Base-by-base conservation (phyloP, 495 filamentous ascomycete species). In the Penicillium waksmanii region DNA sequence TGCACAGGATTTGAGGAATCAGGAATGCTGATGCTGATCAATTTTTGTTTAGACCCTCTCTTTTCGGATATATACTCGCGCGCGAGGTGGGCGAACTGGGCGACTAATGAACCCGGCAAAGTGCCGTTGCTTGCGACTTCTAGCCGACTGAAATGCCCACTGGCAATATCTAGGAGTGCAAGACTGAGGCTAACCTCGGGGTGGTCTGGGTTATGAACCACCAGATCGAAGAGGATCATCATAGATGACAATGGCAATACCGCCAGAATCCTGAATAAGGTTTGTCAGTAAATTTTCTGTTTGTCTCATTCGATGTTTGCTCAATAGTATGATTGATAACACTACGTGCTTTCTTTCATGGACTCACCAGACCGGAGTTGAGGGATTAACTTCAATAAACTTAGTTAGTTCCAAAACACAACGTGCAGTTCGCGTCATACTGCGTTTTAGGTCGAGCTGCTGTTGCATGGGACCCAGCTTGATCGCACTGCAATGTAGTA, bases 141-240 rank as follows among this genome's bases (percentile, higher is more conserved):
- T 9, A 75, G 54, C 10, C 69, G 61, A 35, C 69, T 67, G 49
- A 73, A 75, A 50, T 74, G 70, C 0, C 69, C 71, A 17, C 69
- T 67, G 12, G 64, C 68, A 36, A 73, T 67, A 47, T 72, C 71
- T 0, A 76, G 63, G 19, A 76, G 62, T 23, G 68, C 67, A 10
- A 76, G 44, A 50, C 71, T 76, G 10, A 63, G 64, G 18, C 42
- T 61, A 1, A 72, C 72, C 40, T 73, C 70, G 27, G 60, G 55
- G 49, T 73, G 68, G 33, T 56, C 62, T 3, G 68, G 68, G 50
- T 76, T 73, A 48, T 73, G 67, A 25, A 76, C 64, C 3, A 76
- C 70, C 6, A 73, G 56, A 42, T 76, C 72, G 33, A 76, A 76
- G 15, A 76, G 58, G 36, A 76, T 68, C 43, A 74, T 71, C 12